phyloP scores from a whole-genome alignment of 345 rosid species.

The Cardiospermum halicacabum region DNA sequence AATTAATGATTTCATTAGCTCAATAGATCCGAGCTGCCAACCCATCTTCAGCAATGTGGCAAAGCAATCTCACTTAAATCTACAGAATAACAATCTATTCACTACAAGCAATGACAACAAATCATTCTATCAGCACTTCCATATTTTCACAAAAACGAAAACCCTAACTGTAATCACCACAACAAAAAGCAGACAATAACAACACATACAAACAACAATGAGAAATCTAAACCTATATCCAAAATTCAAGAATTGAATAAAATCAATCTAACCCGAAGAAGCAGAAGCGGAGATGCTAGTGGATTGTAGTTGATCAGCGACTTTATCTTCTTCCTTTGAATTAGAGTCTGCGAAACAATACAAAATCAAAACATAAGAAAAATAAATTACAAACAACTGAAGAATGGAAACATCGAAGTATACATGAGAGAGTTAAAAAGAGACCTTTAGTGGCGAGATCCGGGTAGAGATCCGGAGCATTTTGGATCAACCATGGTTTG shows the following conservation, averaged over 20 bases:
- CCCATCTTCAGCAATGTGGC: too few relatives aligned
- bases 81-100: too few relatives aligned
- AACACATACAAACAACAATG: not conserved
- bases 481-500: constrained; percentile 50
- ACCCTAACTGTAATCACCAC: too few relatives aligned
- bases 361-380: not conserved
- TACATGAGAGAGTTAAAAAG: not conserved
- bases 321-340: constrained; percentile 28
- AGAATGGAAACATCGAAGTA: not conserved
- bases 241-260: not conserved
- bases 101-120: too few relatives aligned
- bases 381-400: not conserved
- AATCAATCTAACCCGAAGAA: constrained; percentile 13
- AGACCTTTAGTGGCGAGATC: constrained; percentile 41
- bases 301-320: constrained; percentile 28
- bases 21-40: not conserved
- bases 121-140: too few relatives aligned
- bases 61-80: too few relatives aligned
- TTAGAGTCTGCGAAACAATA: constrained; percentile 14
- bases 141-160: too few relatives aligned
- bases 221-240: not conserved
- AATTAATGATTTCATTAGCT: not conserved
- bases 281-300: constrained; percentile 23
- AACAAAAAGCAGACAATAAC: not conserved
- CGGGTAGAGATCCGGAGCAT: constrained; percentile 42